These are phyloP conservation scores for Entomortierella parvispora DNA, from an alignment of 192 early-diverging fungal genomes.

Conservation along the genomic window DNA sequence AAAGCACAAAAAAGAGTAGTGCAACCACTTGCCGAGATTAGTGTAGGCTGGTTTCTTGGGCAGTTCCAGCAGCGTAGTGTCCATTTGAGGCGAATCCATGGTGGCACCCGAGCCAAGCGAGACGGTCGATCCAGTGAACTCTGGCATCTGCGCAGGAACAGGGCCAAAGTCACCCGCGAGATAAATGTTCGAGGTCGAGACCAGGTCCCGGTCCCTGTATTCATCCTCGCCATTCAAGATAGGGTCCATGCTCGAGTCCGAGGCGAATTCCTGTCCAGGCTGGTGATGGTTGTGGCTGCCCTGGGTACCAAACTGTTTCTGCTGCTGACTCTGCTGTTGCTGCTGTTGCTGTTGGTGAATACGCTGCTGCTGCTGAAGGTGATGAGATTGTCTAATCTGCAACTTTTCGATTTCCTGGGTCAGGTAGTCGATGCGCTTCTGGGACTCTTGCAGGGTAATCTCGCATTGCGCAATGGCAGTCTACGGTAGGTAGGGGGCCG, in stretches of 20 bases:
- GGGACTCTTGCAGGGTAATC: slow-evolving; percentile 68
- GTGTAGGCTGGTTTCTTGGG: slow-evolving; percentile 50
- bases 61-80: slow-evolving; percentile 26
- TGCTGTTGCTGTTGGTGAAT: slow-evolving; percentile 47
- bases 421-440: slow-evolving; percentile 76
- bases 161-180: slow-evolving; percentile 51
- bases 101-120: slow-evolving; percentile 28
- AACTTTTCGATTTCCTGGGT: slow-evolving; percentile 72
- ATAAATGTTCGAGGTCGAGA: slow-evolving; percentile 32
- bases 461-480: slow-evolving; percentile 77
- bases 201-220: slow-evolving; percentile 43
- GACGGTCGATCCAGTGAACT: slow-evolving; percentile 20
- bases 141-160: slow-evolving; percentile 22
- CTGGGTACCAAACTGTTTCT: no score
- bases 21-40: slow-evolving; percentile 49
- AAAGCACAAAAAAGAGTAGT: no score
- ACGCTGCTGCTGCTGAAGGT: slow-evolving; percentile 45
- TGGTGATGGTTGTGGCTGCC: slow-evolving; percentile 1
- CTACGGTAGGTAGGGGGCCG: not conserved
- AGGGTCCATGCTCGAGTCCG: slow-evolving; percentile 45
- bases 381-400: slow-evolving; percentile 65
- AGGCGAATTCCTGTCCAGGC: slow-evolving; percentile 20
- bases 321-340: slow-evolving; percentile 26
- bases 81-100: slow-evolving; percentile 38
- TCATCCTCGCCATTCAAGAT: slow-evolving; percentile 47